These are phyloP conservation scores for Mimosa pudica DNA, from an alignment of 306 rosid genomes.

Conservation along the genomic window DNA sequence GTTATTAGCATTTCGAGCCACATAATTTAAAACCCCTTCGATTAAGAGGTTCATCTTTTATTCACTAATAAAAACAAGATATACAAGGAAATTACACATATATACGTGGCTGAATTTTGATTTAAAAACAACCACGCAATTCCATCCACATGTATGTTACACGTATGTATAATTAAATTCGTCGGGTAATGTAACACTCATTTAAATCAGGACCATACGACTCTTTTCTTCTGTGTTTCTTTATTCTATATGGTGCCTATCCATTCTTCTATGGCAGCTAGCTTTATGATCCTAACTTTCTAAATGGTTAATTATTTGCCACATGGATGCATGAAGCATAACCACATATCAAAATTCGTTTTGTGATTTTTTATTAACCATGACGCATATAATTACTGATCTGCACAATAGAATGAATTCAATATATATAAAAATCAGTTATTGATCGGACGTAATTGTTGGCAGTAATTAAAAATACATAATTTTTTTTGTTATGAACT, in stretches of 20 bases:
- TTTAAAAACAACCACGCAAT: conserved; percentile 17
- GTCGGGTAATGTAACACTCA: conserved; percentile 23
- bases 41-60: background rate
- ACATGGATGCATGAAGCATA: conserved; percentile 19
- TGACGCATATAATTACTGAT: background rate
- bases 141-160: conserved; percentile 8
- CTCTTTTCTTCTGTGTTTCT: background rate
- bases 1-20: conserved; percentile 29
- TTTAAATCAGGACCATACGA: conserved; percentile 24
- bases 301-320: background rate
- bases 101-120: conserved; percentile 20
- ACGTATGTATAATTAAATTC: background rate
- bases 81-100: background rate
- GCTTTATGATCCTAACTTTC: conserved; percentile 23
- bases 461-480: too few relatives aligned
- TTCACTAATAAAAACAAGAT: background rate
- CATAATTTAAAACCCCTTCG: conserved; percentile 3
- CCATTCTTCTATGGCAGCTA: background rate
- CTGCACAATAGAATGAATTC: too few relatives aligned
- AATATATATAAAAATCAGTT: too few relatives aligned
- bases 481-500: too few relatives aligned
- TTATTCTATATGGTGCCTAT: background rate
- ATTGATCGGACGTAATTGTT: too few relatives aligned
- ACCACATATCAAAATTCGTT: background rate
- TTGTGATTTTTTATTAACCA: background rate